Conservation (phyloP, 768 basidiomycete genomes). For the Porphyrellus cyaneotinctus region DNA sequence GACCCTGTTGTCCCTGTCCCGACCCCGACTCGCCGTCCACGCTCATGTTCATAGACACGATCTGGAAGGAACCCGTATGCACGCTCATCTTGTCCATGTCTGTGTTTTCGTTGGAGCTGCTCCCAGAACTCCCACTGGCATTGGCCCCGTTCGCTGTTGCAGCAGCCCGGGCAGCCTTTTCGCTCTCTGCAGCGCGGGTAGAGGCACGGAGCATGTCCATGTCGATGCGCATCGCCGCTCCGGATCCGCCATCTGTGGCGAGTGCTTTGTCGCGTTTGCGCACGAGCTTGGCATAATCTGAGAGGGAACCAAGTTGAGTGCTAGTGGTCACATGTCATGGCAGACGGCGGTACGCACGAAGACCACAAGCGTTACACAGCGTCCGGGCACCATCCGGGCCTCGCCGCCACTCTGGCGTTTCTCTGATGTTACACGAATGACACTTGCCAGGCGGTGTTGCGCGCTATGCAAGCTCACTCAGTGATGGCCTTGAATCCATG, state of each 20-base stretch:
- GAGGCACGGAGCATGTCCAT: slow-evolving; percentile 75
- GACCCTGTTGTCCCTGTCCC: slow-evolving; percentile 3
- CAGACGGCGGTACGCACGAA: slow-evolving; percentile 45
- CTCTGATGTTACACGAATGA: slow-evolving; percentile 82
- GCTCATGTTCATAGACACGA: slow-evolving; percentile 28
- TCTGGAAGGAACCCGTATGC: slow-evolving; percentile 62
- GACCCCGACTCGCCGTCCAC: slow-evolving; percentile 17
- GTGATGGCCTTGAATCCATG: slow-evolving; percentile 2
- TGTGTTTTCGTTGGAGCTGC: slow-evolving; percentile 2
- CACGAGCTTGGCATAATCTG: slow-evolving; percentile 82
- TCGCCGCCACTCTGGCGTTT: slow-evolving; percentile 86
- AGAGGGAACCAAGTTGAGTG: background rate
- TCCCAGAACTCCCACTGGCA: slow-evolving; percentile 15
- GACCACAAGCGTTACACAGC: slow-evolving; percentile 79
- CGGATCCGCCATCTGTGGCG: slow-evolving; percentile 47
- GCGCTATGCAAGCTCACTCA: slow-evolving; percentile 47
- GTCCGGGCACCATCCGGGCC: slow-evolving; percentile 84
- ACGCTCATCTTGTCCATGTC: slow-evolving; percentile 33
- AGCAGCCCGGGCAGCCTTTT: slow-evolving; percentile 28
- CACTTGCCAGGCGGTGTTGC: slow-evolving; percentile 85
- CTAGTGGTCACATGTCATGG: background rate
- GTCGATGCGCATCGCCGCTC: slow-evolving; percentile 51
- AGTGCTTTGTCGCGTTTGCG: slow-evolving; percentile 69
- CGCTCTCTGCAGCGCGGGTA: slow-evolving; percentile 51
- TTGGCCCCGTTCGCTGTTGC: slow-evolving; percentile 25